Percentiles rank a stretch among this genome's conserved stretches.
Evolutionary conservation across 495 filamentous ascomycete genomes (phyloP).

Genomic region (Lepidopterella palustris): DNA sequence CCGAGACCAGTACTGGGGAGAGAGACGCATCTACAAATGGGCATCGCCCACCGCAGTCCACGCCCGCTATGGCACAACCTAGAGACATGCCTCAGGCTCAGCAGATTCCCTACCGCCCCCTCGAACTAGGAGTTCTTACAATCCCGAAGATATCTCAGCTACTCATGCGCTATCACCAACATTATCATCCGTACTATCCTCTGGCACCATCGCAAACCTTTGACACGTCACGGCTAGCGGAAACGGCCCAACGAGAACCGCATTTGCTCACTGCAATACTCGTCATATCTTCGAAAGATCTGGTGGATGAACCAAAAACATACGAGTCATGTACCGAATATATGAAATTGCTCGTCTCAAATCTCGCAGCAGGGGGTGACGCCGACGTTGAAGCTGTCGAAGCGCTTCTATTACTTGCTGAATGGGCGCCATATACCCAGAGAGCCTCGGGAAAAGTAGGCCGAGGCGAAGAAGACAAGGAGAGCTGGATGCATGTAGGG

Average conservation of each 20-base stretch:
- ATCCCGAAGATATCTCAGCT: constrained; percentile 46
- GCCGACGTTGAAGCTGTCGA: constrained; percentile 60
- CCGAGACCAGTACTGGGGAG: constrained; percentile 34
- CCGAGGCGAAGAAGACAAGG: constrained; percentile 58
- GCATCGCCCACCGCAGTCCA: neutral
- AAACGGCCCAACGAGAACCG: constrained; percentile 46
- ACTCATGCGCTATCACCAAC: constrained; percentile 47
- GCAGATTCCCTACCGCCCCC: constrained; percentile 44
- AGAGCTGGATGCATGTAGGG: constrained; percentile 64
- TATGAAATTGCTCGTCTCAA: constrained; percentile 57
- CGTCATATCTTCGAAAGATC: constrained; percentile 56
- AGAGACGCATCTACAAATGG: constrained; percentile 6
- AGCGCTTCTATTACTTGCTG: constrained; percentile 54
- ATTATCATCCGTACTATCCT: constrained; percentile 59
- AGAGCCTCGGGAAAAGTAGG: constrained; percentile 49
- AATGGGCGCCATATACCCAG: constrained; percentile 55
- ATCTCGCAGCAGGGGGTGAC: constrained; percentile 52
- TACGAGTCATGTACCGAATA: constrained; percentile 57
- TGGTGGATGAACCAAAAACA: constrained; percentile 49
- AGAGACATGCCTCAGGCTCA: constrained; percentile 7
- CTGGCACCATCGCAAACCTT: constrained; percentile 52
- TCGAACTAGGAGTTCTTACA: constrained; percentile 46
- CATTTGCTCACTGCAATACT: constrained; percentile 57
- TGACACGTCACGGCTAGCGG: constrained; percentile 42
- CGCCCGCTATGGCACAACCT: constrained; percentile 3